Base-by-base conservation (phyloP, 169 alveolate genomes). In the Plasmodium coatneyi region DNA sequence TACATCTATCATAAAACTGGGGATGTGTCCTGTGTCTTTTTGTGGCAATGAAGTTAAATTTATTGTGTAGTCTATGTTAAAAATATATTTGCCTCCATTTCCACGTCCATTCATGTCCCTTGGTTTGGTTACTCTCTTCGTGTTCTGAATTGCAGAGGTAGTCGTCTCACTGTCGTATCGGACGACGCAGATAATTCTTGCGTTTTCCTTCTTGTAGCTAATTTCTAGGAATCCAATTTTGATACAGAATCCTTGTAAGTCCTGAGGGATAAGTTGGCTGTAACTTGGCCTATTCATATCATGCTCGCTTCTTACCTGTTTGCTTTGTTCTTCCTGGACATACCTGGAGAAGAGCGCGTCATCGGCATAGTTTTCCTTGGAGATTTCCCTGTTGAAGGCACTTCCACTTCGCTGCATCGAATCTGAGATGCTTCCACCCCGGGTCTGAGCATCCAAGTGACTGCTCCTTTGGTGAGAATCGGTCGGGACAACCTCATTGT, bases 1-100 rank as follows among this genome's bases (percentile, higher is more conserved):
- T 54, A 97, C 89, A 79, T 97, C 98, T 74, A 96, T 92, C 32
- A 95, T 91, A 32, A 96, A 96, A 70, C 94, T 96, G 14, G 98
- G 98, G 34, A 97, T 71, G 46, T 92, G 84, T 52, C 97, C 97
- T 32, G 98, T 96, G 5, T 87, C 60, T 74, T 96, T 95, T 34
- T 96, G 97, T 16, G 98, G 98, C 19, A 97, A 70, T 22, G 60
- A 84, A 36, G 93, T 92, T 60, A 96, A 94, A 83, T 87, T 80
- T 3, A 97, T 80, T 30, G 72, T 70, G 39, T 70, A 92, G 91
- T 96, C 94, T 56, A 93, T 36, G 46, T 97, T 96, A 90, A 96
- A 94, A 9, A 95, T 92, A 5, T 93, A 96, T 30, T 96, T 81
- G 9, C 96, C 96, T 49, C 76, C 93, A 36, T 49, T 46, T 0